phyloP scores from a whole-genome alignment of 2,329 filamentous ascomycete species.

The Myriosclerotinia scirpicola region DNA sequence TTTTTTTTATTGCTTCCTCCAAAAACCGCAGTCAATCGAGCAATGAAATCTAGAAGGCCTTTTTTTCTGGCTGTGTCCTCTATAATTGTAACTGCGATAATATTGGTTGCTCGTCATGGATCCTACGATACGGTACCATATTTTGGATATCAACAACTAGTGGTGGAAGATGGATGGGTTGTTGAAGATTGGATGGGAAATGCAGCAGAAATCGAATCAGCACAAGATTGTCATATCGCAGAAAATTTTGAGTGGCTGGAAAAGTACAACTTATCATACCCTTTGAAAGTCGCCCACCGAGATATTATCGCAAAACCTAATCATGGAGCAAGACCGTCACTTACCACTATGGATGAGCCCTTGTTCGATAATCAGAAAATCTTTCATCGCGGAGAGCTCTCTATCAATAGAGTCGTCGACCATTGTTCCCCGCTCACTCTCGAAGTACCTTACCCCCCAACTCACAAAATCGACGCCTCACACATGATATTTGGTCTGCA shows the following conservation, averaged over 20 bases:
- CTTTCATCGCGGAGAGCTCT: conserved; percentile 31
- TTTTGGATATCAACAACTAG: background rate
- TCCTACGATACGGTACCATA: conserved; percentile 1
- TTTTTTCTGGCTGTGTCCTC: conserved; percentile 1
- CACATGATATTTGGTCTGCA: conserved; percentile 51
- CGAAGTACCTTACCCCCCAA: conserved; percentile 31
- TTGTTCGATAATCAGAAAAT: conserved; percentile 34
- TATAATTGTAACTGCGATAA: conserved; percentile 3
- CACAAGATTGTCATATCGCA: background rate
- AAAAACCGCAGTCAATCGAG: background rate
- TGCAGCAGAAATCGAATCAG: background rate
- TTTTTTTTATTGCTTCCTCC: background rate
- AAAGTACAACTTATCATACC: conserved; percentile 36
- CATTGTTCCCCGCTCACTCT: conserved; percentile 36
- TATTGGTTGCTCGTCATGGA: conserved; percentile 9
- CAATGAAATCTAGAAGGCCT: conserved; percentile 12
- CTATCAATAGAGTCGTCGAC: conserved; percentile 26
- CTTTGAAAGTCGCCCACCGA: conserved; percentile 37
- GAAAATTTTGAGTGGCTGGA: conserved; percentile 16
- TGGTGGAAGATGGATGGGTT: background rate
- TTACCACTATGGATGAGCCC: conserved; percentile 34
- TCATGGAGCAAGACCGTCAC: conserved; percentile 28
- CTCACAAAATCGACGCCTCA: conserved; percentile 47
- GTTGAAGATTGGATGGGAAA: background rate
- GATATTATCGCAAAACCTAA: conserved; percentile 34